phyloP scores from a whole-genome alignment of 805 yeast species.

The Metschnikowia kofuensis region DNA sequence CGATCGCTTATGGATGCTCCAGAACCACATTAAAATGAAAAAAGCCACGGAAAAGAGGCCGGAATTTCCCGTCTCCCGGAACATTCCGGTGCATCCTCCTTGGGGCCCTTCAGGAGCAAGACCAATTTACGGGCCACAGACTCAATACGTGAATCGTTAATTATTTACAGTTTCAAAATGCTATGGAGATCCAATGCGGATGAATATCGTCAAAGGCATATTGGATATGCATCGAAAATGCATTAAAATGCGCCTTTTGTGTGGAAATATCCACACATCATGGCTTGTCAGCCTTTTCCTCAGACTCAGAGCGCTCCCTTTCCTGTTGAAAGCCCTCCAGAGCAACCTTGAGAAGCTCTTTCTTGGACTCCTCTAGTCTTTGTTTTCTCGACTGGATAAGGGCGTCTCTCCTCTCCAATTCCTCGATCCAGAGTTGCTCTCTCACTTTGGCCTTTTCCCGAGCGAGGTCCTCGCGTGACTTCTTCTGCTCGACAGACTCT shows the following conservation, averaged over 20 bases:
- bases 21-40: slow-evolving; percentile 15
- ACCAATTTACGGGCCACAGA: background rate
- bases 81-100: background rate
- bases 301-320: slow-evolving; percentile 3
- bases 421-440: slow-evolving; percentile 86
- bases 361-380: slow-evolving; percentile 57
- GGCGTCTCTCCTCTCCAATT: slow-evolving; percentile 80
- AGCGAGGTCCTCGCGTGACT: slow-evolving; percentile 56
- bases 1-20: slow-evolving; percentile 19
- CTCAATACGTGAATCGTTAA: slow-evolving; percentile 6
- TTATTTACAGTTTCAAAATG: slow-evolving; percentile 4
- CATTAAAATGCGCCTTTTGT: too few relatives aligned
- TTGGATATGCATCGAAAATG: too few relatives aligned
- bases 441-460: slow-evolving; percentile 80
- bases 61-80: slow-evolving; percentile 14
- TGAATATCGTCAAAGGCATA: background rate
- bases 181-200: background rate
- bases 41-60: slow-evolving; percentile 15
- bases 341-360: slow-evolving; percentile 38
- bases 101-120: too few relatives aligned
- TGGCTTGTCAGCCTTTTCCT: background rate
- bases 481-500: slow-evolving; percentile 40
- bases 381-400: slow-evolving; percentile 64
- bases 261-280: background rate
- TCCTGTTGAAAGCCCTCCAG: slow-evolving; percentile 31